Percentiles rank a stretch among this genome's conserved stretches.
phyloP scores from a whole-genome alignment of 2,329 filamentous ascomycete species.

The Aspergillus sergii region DNA sequence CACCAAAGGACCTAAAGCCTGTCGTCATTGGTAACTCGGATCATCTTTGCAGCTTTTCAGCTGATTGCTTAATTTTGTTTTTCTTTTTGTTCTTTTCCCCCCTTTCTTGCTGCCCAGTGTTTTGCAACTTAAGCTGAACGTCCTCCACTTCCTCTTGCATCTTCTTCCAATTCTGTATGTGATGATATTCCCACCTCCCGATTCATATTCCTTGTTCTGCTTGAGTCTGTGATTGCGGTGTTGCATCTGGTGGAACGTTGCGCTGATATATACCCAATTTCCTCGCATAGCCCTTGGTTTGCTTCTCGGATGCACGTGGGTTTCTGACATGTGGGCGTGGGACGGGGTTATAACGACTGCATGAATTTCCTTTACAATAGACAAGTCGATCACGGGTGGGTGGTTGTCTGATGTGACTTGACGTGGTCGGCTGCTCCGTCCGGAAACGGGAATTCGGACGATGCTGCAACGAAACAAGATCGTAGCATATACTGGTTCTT shows the following conservation, averaged over 20 bases:
- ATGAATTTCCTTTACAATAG: slow-evolving; percentile 29
- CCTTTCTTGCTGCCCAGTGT: not conserved
- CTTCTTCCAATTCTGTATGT: slow-evolving; percentile 7
- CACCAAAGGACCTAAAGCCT: not conserved
- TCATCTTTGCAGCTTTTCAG: slow-evolving; percentile 1
- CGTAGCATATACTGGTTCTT: not conserved
- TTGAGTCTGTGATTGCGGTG: slow-evolving; percentile 15
- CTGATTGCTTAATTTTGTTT: slow-evolving; percentile 2
- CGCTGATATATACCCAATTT: slow-evolving; percentile 32
- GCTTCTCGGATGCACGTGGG: slow-evolving; percentile 21
- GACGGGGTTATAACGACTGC: slow-evolving; percentile 28
- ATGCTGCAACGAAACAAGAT: not conserved
- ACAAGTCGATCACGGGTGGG: slow-evolving; percentile 16
- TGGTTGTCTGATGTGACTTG: not conserved
- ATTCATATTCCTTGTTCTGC: slow-evolving; percentile 10
- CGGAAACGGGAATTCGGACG: not conserved
- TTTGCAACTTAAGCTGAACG: not conserved
- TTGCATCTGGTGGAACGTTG: slow-evolving; percentile 23
- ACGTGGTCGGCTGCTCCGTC: not conserved
- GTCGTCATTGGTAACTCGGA: not conserved
- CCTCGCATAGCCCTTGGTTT: slow-evolving; percentile 28
- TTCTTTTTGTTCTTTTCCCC: not conserved
- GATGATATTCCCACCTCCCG: slow-evolving; percentile 8
- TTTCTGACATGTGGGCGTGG: slow-evolving; percentile 22
- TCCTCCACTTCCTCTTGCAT: slow-evolving; percentile 5